These are phyloP conservation scores for Irpex sp. DNA, from an alignment of 1,284 basidiomycete genomes.

Conservation along the genomic window DNA sequence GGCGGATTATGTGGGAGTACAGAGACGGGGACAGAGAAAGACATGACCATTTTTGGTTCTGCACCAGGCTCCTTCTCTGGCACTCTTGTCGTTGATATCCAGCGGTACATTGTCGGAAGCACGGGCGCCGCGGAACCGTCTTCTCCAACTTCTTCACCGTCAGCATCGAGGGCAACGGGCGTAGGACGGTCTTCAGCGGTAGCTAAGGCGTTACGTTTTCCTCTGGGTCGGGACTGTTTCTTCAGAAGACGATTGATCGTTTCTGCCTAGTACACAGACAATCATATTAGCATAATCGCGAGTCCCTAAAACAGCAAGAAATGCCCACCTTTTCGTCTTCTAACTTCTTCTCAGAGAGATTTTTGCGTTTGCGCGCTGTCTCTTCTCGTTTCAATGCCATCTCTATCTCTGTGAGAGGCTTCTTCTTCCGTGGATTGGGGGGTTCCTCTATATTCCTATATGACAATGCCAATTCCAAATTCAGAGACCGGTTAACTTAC, in stretches of 20 bases:
- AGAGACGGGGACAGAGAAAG: conserved; percentile 50
- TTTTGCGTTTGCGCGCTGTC: conserved; percentile 80
- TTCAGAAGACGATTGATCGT: conserved; percentile 90
- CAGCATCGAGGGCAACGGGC: conserved; percentile 27
- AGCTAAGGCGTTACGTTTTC: conserved; percentile 53
- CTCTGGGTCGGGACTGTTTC: conserved; percentile 74
- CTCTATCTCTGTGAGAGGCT: conserved; percentile 79
- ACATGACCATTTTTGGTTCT: conserved; percentile 34
- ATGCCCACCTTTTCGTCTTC: conserved; percentile 63
- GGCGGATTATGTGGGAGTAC: conserved; percentile 25
- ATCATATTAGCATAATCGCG: background rate
- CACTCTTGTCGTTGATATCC: conserved; percentile 49
- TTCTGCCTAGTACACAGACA: conserved; percentile 50
- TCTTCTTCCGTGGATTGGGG: conserved; percentile 58
- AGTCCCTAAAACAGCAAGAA: background rate
- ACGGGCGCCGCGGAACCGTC: conserved; percentile 19
- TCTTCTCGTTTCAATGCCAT: conserved; percentile 80
- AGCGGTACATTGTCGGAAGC: conserved; percentile 55
- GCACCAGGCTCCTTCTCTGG: conserved; percentile 15
- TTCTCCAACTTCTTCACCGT: conserved; percentile 29
- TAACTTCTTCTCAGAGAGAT: conserved; percentile 85
- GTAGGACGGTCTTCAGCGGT: conserved; percentile 44
- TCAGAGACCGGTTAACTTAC: conserved; percentile 28
- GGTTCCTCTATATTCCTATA: conserved; percentile 35
- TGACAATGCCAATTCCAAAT: background rate